Evolutionary conservation across 2,329 filamentous ascomycete genomes (phyloP).

Genomic region (Sodiomyces alkalinus): DNA sequence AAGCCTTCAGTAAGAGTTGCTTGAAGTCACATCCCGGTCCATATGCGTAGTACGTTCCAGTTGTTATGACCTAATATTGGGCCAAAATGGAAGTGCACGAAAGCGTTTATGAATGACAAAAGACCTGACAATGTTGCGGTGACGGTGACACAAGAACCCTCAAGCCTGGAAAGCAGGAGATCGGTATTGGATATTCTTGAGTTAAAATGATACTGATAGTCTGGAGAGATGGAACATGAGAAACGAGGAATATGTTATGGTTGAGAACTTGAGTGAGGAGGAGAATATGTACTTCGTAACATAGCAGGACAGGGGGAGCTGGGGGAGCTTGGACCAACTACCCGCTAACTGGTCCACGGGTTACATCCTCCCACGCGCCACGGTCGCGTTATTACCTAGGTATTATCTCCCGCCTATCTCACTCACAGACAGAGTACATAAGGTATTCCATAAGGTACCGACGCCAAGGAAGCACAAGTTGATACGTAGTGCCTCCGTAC

Average conservation of each 20-base stretch:
- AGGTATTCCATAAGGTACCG: too few relatives aligned
- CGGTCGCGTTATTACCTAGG: too few relatives aligned
- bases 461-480: too few relatives aligned
- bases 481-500: too few relatives aligned
- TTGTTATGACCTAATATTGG: conserved; percentile 8
- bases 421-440: too few relatives aligned
- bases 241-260: conserved; percentile 9
- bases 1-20: conserved; percentile 11
- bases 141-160: conserved; percentile 8
- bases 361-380: too few relatives aligned
- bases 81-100: conserved; percentile 8
- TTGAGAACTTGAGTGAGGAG: too few relatives aligned
- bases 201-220: conserved; percentile 2
- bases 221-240: conserved; percentile 7
- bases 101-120: conserved; percentile 10
- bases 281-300: too few relatives aligned
- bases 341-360: too few relatives aligned
- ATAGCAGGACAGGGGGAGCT: too few relatives aligned
- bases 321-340: too few relatives aligned
- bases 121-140: conserved; percentile 5
- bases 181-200: conserved; percentile 6
- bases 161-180: conserved; percentile 6
- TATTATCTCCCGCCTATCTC: too few relatives aligned
- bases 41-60: conserved; percentile 8
- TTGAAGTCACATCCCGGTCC: conserved; percentile 7